phyloP scores from a whole-genome alignment of 2,329 filamentous ascomycete genomes.

The Alternaria incomplexa region DNA sequence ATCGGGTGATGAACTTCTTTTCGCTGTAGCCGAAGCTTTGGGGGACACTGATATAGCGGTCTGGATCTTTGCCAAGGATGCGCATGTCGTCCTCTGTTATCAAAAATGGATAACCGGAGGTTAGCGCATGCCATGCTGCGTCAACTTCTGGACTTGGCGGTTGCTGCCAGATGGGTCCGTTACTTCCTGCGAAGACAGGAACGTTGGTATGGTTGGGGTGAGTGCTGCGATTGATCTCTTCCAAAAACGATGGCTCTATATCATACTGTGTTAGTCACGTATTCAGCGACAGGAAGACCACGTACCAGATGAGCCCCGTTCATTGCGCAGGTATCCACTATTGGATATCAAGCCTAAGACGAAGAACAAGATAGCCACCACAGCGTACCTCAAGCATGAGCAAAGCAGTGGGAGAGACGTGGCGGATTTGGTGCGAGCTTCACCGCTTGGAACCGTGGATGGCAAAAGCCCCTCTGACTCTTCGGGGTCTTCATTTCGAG shows the following conservation, averaged over 20 bases:
- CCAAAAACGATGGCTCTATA: not conserved
- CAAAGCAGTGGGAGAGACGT: not conserved
- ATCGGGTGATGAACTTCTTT: not conserved
- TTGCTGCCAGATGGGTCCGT: not conserved
- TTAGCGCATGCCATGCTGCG: not conserved
- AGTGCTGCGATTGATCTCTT: not conserved
- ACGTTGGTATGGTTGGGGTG: not conserved
- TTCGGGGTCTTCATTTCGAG: not conserved
- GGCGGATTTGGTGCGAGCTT: not conserved
- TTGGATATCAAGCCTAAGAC: not conserved
- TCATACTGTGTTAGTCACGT: not conserved
- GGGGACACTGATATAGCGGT: not conserved
- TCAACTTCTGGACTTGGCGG: not conserved
- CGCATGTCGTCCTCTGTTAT: not conserved
- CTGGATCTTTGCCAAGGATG: not conserved
- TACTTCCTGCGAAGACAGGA: not conserved
- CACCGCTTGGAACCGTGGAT: not conserved
- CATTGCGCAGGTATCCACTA: not conserved
- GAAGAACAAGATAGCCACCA: not conserved
- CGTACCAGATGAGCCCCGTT: not conserved
- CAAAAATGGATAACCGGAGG: not conserved
- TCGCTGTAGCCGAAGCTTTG: not conserved
- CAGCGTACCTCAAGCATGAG: not conserved
- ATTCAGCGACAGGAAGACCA: not conserved
- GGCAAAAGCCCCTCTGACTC: not conserved